These are phyloP conservation scores for Lecanicillium sp. DNA, from an alignment of 2,329 filamentous ascomycete species.

Conservation along the genomic window DNA sequence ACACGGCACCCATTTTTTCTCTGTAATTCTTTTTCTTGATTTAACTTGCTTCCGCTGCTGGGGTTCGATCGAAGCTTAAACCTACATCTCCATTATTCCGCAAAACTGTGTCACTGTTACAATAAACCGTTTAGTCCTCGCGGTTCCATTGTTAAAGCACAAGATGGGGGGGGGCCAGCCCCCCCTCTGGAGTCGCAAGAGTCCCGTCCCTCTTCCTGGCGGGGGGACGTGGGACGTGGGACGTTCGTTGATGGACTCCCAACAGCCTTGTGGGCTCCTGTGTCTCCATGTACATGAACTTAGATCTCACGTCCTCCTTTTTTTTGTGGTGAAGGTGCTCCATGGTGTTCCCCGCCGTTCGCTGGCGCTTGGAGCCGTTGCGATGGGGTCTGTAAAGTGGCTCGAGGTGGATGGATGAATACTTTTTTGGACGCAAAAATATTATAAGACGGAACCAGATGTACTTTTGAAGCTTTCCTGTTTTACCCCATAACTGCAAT, in stretches of 20 bases:
- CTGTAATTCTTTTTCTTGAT: no score
- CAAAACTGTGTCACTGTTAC: background rate
- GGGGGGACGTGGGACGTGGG: background rate
- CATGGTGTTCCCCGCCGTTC: conserved; percentile 1
- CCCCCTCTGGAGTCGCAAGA: background rate
- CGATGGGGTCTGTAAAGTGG: background rate
- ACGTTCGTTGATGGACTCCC: conserved; percentile 2
- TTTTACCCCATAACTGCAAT: background rate
- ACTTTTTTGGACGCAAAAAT: no score
- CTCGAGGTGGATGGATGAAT: background rate
- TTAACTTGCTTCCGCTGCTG: no score
- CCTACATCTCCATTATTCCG: background rate
- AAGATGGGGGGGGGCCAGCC: background rate
- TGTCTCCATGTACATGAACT: conserved; percentile 6
- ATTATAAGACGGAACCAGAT: background rate
- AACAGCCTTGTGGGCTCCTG: conserved; percentile 11
- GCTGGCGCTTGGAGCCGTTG: background rate
- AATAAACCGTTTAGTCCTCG: background rate
- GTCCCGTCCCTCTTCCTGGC: conserved; percentile 2
- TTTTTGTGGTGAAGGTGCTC: conserved; percentile 3
- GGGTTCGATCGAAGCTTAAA: no score
- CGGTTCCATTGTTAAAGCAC: conserved; percentile 7
- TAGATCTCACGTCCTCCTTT: background rate
- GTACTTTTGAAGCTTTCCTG: background rate
- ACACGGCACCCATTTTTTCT: background rate